phyloP scores from a whole-genome alignment of 257 asterid genomes.

The Petrea volubilis region DNA sequence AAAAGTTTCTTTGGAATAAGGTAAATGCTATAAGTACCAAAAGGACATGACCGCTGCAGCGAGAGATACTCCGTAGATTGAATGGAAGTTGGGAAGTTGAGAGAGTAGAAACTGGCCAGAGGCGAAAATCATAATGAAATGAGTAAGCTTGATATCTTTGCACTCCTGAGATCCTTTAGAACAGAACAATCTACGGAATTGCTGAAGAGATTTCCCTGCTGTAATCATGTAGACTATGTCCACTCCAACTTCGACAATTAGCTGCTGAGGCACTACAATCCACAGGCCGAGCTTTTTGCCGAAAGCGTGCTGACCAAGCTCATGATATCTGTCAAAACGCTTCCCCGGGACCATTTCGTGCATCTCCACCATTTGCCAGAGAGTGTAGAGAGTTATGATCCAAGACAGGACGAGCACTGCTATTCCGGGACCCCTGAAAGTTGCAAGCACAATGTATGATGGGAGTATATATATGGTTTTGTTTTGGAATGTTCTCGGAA shows the following conservation, averaged over 20 bases:
- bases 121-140: conserved; percentile 37
- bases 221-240: conserved; percentile 39
- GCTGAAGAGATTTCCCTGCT: conserved; percentile 28
- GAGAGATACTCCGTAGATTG: conserved; percentile 36
- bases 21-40: conserved; percentile 13
- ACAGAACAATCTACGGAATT: too few species aligned
- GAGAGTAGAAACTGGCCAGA: conserved; percentile 38
- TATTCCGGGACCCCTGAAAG: too few species aligned
- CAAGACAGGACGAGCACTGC: conserved; percentile 35
- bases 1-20: too few species aligned
- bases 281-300: too few species aligned
- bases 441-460: too few species aligned
- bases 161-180: too few species aligned
- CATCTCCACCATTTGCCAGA: conserved; percentile 47
- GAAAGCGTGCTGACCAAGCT: too few species aligned
- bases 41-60: conserved; percentile 42
- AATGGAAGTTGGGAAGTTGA: conserved; percentile 37
- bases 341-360: conserved; percentile 28
- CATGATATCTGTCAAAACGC: too few species aligned
- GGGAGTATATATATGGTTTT: too few species aligned
- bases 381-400: conserved; percentile 31
- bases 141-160: conserved; percentile 25
- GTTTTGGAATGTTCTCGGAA: too few species aligned
- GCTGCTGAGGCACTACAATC: too few species aligned
- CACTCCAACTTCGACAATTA: too few species aligned